These are phyloP conservation scores for Macrolepiota fuliginosa DNA, from an alignment of 768 basidiomycete species.

Conservation along the genomic window DNA sequence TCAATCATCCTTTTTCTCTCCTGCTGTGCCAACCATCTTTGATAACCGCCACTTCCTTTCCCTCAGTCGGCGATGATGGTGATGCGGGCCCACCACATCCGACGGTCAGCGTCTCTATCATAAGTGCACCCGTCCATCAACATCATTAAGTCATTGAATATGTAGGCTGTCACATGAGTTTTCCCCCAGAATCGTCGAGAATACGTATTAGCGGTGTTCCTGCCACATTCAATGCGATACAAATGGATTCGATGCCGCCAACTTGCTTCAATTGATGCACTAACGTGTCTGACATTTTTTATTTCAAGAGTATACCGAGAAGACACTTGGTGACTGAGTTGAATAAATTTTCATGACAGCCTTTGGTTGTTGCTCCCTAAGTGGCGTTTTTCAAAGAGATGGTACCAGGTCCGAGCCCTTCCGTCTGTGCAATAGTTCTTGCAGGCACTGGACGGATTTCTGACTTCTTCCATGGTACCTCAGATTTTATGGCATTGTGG, in stretches of 20 bases:
- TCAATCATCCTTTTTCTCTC: not conserved
- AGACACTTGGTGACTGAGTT: too few species aligned
- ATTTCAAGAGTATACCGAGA: too few species aligned
- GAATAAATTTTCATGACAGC: too few species aligned
- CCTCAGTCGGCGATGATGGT: not conserved
- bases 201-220: not conserved
- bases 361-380: too few species aligned
- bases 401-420: too few species aligned
- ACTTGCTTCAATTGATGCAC: too few species aligned
- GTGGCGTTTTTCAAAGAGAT: too few species aligned
- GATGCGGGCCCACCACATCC: not conserved
- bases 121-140: not conserved
- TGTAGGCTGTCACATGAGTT: not conserved
- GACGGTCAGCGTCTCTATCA: not conserved
- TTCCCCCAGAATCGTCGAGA: not conserved
- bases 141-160: not conserved
- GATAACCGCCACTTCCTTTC: not conserved
- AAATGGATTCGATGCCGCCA: not conserved
- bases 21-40: not conserved
- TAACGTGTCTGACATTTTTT: too few species aligned
- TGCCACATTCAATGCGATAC: not conserved
- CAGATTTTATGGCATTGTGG: not conserved
- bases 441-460: not conserved
- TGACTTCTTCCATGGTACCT: not conserved
- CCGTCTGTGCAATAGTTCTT: not conserved